Conservation (phyloP, 306 rosid species). For the Medicago lupulina region DNA sequence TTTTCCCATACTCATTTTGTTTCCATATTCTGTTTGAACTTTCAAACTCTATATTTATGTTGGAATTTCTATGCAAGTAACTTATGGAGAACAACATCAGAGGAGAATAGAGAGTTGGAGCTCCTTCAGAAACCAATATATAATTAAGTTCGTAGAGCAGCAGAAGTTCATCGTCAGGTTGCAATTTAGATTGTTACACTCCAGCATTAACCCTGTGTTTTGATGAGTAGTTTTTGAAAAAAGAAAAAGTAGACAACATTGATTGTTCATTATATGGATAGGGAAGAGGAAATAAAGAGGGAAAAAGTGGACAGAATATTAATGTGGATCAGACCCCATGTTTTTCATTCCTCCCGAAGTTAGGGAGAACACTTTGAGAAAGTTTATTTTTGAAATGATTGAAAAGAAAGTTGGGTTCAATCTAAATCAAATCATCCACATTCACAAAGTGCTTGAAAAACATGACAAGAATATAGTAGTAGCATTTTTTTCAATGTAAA, state of each 20-base stretch:
- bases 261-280: conserved; percentile 13
- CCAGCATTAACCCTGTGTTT: conserved; percentile 34
- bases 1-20: conserved; percentile 9
- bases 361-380: conserved; percentile 21
- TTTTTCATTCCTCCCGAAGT: conserved; percentile 1
- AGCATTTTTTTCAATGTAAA: background rate
- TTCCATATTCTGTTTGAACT: conserved; percentile 15
- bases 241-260: background rate
- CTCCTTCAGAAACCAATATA: conserved; percentile 90
- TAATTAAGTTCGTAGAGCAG: conserved; percentile 95
- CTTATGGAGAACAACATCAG: conserved; percentile 93
- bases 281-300: conserved; percentile 25
- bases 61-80: conserved; percentile 58
- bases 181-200: conserved; percentile 42
- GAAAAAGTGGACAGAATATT: conserved; percentile 22
- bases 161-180: conserved; percentile 99
- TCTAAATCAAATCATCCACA: conserved; percentile 25
- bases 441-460: conserved; percentile 1
- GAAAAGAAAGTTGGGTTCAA: conserved; percentile 15
- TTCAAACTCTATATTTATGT: conserved; percentile 14
- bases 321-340: conserved; percentile 4
- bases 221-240: conserved; percentile 24
- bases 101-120: conserved; percentile 98
- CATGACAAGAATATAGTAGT: conserved; percentile 12
- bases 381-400: background rate